These are phyloP conservation scores for Fraxinus pennsylvanica DNA, from an alignment of 257 asterid species.

Conservation along the genomic window DNA sequence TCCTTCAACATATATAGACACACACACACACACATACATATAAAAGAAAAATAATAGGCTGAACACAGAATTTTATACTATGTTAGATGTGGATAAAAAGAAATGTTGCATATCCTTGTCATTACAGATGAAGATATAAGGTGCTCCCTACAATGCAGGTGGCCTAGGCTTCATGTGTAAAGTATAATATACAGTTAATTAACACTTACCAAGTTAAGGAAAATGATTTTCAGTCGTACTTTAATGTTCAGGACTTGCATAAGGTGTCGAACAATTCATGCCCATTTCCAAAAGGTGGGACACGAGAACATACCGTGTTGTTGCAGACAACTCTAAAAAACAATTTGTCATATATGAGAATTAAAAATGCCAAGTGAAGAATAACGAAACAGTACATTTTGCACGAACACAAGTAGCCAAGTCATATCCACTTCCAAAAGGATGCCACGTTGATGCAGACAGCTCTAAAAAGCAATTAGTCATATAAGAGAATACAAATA, in stretches of 20 bases:
- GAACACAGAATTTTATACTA: too few relatives aligned
- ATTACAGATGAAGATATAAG: not conserved
- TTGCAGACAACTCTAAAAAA: not conserved
- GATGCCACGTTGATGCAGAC: not conserved
- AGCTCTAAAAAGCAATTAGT: not conserved
- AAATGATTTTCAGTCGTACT: not conserved
- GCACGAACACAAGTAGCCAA: not conserved
- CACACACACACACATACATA: too few relatives aligned
- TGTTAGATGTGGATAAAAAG: not conserved
- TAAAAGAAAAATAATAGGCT: not conserved
- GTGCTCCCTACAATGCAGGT: not conserved
- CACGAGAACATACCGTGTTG: not conserved
- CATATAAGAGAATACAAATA: not conserved
- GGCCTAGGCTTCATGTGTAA: not conserved
- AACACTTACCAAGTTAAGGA: not conserved
- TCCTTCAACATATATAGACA: too few relatives aligned
- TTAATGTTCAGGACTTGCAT: not conserved
- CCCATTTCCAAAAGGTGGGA: constrained; percentile 7
- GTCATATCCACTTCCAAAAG: constrained; percentile 10
- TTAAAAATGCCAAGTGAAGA: constrained; percentile 2
- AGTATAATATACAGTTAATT: not conserved
- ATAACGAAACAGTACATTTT: constrained; percentile 1
- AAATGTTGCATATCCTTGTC: too few relatives aligned
- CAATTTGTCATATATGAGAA: not conserved
- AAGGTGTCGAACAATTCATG: not conserved